Base-by-base conservation (phyloP, 371 early-diverging fungal species). In the Rhizopus sp. region DNA sequence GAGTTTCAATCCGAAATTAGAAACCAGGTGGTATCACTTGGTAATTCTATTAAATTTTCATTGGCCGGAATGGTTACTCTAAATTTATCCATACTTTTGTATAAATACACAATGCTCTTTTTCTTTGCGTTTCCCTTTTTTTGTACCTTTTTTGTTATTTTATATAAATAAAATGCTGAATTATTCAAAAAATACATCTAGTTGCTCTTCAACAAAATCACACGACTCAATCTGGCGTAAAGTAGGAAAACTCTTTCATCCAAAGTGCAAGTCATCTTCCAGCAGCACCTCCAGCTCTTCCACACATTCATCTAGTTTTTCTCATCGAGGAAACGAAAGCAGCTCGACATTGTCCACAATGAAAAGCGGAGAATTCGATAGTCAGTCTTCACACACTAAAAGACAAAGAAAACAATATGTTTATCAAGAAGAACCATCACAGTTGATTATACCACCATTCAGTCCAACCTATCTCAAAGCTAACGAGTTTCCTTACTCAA, bases 401-500 rank as follows among this genome's bases (percentile, higher is more conserved):
- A 59, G 70, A 16, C 64, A 60, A 38, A 53, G 44, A 50, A 69
- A 69, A n/a, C 70, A 59, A 40, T 34, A 66, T 3, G 51, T 62
- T 0, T 45, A 60, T 31, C 30, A 45, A 37, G 51, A 45, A 40
- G 66, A 65, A 8, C 9, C 10, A 6, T 29, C 46, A 23, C 33
- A 33, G 2, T 45, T 67, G 41, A 47, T 67, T 49, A 64, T 78
- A 46, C 78, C 78, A 16, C 78, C 78, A 29, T 78, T 69, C 51
- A 78, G 78, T 48, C 78, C 78, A 16, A 78, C 78, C 5, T 75
- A 75, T 23, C 66, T 63, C 31, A 70, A 75, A 57, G 37, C 59
- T 9, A 70, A 75, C 44, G 71, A 75, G 7, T 78, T 78, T 16
- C 78, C 78, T 44, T 78, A 78, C 41, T 78, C 78, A 12, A 78